Evolutionary conservation across 805 yeast species (phyloP), one percentile per base, ranked within the genome.

Genomic region (Wickerhamomyces alni): DNA sequence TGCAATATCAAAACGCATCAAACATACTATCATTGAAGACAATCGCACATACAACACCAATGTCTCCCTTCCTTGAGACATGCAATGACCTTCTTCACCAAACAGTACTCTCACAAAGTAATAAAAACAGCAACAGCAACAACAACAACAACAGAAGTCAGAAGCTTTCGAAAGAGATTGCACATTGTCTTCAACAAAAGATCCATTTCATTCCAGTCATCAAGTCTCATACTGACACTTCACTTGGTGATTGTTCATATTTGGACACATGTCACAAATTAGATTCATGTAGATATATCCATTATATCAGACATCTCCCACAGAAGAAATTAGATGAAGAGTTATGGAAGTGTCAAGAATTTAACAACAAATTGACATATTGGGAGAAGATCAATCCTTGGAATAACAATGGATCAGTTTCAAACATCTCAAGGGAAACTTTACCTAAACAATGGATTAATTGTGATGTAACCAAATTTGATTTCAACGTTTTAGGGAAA

Each of bases 231-330:
- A 87, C 96, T 0, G 97, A 91, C 51, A 39, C 63, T 2, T 62
- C 70, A 15, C 58, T 87, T 8, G 97, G 96, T 1, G 97, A 89
- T 59, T 89, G 98, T 57, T 88, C 96, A 9, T 89, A 89, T 56
- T 69, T 89, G 43, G 97, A 89, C 56, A 88, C 97, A 1, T 89
- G 98, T 56, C 96, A 86, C 63, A 87, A 87, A 60, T 72, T 86
- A 57, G 77, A 75, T 43, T 67, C 77, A 9, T 89, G 97, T 59
- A 68, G 93, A 18, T 89, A 84, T 55, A 69, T 87, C 28, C 98
- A 89, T 61, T 89, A 89, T 56, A 63, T 70, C 40, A 68, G 62
- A 42, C 65, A 63, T 41, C 42, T 59, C 9, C 71, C 72, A n/a
- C 59, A 59, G 39, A 26, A 55, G 26, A 47, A 64, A 46, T 43